Conservation (phyloP, 495 filamentous ascomycete genomes). For the Venustampulla echinocandica region DNA sequence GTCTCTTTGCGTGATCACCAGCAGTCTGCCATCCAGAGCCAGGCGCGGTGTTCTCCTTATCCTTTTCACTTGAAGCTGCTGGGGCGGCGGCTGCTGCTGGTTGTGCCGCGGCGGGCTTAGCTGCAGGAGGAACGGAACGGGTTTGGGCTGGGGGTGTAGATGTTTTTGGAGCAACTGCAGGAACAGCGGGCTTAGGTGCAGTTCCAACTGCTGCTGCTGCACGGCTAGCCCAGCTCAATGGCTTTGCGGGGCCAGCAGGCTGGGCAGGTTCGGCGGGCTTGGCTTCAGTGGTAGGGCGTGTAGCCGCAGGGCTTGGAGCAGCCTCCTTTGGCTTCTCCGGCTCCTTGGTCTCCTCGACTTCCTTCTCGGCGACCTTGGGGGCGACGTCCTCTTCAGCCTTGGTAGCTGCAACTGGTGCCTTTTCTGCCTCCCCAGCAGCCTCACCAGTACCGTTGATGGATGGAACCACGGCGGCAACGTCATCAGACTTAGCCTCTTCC, state of each 20-base stretch:
- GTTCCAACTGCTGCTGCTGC: constrained; percentile 40
- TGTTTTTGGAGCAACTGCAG: constrained; percentile 24
- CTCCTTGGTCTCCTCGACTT: constrained; percentile 27
- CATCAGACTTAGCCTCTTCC: constrained; percentile 30
- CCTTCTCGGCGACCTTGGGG: constrained; percentile 27
- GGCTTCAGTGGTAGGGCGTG: constrained; percentile 29
- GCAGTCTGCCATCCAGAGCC: constrained; percentile 71
- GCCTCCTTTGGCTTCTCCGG: constrained; percentile 41
- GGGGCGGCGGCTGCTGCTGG: constrained; percentile 39
- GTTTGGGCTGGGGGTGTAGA: constrained; percentile 22
- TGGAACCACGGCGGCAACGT: constrained; percentile 21
- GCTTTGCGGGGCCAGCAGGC: constrained; percentile 34
- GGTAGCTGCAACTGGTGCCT: constrained; percentile 20
- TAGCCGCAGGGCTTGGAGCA: constrained; percentile 37
- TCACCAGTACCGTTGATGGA: constrained; percentile 29
- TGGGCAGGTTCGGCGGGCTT: constrained; percentile 36
- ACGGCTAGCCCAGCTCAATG: constrained; percentile 89
- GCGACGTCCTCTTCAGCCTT: constrained; percentile 18
- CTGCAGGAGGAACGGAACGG: constrained; percentile 18
- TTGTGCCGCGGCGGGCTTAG: constrained; percentile 12
- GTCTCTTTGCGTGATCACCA: constrained; percentile 69
- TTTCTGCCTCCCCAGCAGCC: constrained; percentile 22
- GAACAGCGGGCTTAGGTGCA: constrained; percentile 36
- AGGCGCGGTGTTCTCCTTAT: constrained; percentile 19
- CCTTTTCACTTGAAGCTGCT: constrained; percentile 22